These are phyloP conservation scores for Syzygium syzygioides DNA, from an alignment of 441 rosid species.

Conservation along the genomic window DNA sequence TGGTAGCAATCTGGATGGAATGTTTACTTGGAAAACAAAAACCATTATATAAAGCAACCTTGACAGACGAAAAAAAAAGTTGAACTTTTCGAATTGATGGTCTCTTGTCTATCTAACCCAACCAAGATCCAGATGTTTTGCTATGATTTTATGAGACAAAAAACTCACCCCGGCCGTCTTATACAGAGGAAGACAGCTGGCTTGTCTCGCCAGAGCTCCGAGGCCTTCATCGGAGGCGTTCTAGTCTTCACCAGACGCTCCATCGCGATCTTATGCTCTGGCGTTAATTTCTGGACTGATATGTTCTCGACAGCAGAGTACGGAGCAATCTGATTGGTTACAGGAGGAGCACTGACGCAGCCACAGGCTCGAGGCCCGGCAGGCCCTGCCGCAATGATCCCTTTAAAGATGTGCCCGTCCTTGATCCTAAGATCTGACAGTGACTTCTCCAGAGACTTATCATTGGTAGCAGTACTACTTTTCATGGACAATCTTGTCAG, in stretches of 20 bases:
- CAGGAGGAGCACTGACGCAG: constrained; percentile 46
- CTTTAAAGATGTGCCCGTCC: constrained; percentile 56
- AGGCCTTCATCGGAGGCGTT: constrained; percentile 63
- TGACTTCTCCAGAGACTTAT: constrained; percentile 41
- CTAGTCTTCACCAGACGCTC: constrained; percentile 43
- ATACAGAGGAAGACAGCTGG: constrained; percentile 57
- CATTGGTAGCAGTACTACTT: constrained; percentile 7
- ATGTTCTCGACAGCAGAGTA: constrained; percentile 38
- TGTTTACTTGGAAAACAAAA: background rate
- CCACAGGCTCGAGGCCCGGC: constrained; percentile 57
- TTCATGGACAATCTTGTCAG: constrained; percentile 17
- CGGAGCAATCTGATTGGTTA: constrained; percentile 41
- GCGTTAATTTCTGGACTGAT: constrained; percentile 45
- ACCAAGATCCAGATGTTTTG: background rate
- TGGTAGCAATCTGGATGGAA: background rate
- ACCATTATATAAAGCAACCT: background rate
- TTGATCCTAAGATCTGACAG: constrained; percentile 44
- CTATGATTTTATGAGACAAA: background rate
- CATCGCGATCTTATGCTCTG: constrained; percentile 53
- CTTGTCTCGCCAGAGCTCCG: constrained; percentile 49
- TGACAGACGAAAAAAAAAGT: background rate
- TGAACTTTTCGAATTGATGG: background rate
- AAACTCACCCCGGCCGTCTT: constrained; percentile 57
- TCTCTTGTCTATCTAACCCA: background rate
- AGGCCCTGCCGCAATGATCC: constrained; percentile 58